Base-by-base conservation (phyloP, 176 grass and related monocot species). In the Carex scoparia region DNA sequence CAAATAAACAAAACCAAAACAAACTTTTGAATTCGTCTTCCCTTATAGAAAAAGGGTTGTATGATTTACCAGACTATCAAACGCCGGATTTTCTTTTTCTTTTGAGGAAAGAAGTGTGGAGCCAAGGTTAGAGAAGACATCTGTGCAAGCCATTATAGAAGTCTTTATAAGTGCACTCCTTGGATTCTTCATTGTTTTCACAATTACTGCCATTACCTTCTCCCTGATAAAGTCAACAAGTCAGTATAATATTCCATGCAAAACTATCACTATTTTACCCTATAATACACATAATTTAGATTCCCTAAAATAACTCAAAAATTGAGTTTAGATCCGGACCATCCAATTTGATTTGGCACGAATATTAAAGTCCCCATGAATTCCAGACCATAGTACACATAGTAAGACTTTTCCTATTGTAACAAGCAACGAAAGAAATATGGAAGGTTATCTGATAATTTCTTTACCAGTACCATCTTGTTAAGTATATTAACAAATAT, bases 101-200 rank as follows among this genome's bases (percentile, higher is more conserved):
- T 65, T 48, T 0, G 87, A 86, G 3, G 87, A 89, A 27, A 91
- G 76, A 68, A 94, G 70, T 35, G 81, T 68, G 62, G 87, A 77
- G 48, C 88, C 88, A 79, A 91, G 90, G 67, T 66, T 83, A 72
- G 44, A 60, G 79, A 99, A 99, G 12, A 99, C 86, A 86, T 96
- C 93, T 0, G 88, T 55, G 75, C 91, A 95, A 11, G 97, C 90
- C 93, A 99, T 96, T 57, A 99, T 86, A 58, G 93, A 90, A 65
- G 97, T 96, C 87, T 96, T 99, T 8, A 89, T 86, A 79, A 99
- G 88, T 68, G 97, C 91, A 86, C 97, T 99, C 30, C 97, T 94
- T 33, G 97, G 97, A 85, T 10, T 99, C 84, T 96, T 99, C 93
- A 99, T 93, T 84, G 93, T 87, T 87, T 92, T 99, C 71, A 91